Evolutionary conservation across 225 moss, liverwort and hornwort genomes (phyloP).

Genomic region (Anthoceros angustus): DNA sequence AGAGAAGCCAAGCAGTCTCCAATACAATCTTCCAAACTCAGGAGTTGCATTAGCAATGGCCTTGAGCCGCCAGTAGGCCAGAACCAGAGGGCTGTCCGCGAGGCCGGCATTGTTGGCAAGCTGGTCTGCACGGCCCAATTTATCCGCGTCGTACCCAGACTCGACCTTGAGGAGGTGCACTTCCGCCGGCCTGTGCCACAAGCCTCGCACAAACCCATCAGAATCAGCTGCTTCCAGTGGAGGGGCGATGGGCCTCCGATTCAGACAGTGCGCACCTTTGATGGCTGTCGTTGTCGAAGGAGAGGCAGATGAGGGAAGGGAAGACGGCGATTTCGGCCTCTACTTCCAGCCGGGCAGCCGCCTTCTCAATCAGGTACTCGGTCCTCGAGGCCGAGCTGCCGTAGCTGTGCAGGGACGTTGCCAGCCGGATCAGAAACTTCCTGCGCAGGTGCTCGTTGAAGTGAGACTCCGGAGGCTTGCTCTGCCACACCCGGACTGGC

Average conservation of each 20-base stretch:
- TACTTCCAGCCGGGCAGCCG: slow-evolving; percentile 27
- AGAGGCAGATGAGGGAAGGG: slow-evolving; percentile 41
- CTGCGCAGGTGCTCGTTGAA: slow-evolving; percentile 13
- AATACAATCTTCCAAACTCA: slow-evolving; percentile 35
- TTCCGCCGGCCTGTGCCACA: slow-evolving; percentile 14
- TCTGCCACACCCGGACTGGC: background rate
- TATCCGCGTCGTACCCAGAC: slow-evolving; percentile 35
- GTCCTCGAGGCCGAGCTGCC: slow-evolving; percentile 48
- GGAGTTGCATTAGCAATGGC: slow-evolving; percentile 28
- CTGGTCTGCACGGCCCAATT: slow-evolving; percentile 46
- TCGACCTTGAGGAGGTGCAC: slow-evolving; percentile 48
- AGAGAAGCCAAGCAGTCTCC: slow-evolving; percentile 31
- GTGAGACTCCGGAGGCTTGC: background rate
- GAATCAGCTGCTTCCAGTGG: background rate
- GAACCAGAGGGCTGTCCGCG: slow-evolving; percentile 14
- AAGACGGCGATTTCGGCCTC: slow-evolving; percentile 31
- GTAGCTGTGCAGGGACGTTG: slow-evolving; percentile 33
- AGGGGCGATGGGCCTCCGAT: background rate
- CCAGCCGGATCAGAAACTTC: slow-evolving; percentile 37
- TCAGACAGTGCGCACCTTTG: background rate
- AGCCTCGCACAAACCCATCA: background rate
- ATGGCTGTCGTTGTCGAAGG: slow-evolving; percentile 26
- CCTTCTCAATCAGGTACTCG: slow-evolving; percentile 44
- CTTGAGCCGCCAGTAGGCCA: slow-evolving; percentile 37
- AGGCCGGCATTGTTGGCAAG: slow-evolving; percentile 34